Conservation (phyloP, 768 basidiomycete genomes). For the Mycena galericulata region DNA sequence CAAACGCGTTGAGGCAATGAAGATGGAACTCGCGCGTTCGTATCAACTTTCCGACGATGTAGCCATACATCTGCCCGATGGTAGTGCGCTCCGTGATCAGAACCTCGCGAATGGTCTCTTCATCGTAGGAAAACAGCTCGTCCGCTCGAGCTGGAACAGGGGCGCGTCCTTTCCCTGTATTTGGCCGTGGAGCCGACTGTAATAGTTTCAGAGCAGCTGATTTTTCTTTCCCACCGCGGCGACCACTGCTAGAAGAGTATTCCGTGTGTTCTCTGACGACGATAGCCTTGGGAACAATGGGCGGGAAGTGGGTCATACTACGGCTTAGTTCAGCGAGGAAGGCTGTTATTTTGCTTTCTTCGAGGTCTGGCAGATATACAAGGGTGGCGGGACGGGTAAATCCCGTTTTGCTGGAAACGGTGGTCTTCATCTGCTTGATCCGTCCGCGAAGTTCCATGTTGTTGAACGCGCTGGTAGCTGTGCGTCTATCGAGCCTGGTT, state of each 20-base stretch:
- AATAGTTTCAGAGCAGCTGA: conserved; percentile 58
- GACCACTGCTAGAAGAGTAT: conserved; percentile 55
- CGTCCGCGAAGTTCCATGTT: conserved; percentile 73
- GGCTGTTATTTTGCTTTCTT: conserved; percentile 62
- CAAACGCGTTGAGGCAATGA: conserved; percentile 61
- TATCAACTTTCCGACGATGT: conserved; percentile 72
- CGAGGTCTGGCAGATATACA: conserved; percentile 71
- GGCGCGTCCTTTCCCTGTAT: conserved; percentile 57
- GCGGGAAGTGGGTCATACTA: conserved; percentile 43
- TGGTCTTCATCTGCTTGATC: conserved; percentile 78
- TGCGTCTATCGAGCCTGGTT: conserved; percentile 79
- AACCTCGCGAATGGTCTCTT: conserved; percentile 66
- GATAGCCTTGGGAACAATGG: conserved; percentile 45
- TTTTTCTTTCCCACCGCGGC: conserved; percentile 37
- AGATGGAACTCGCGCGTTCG: conserved; percentile 77
- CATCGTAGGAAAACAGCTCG: conserved; percentile 67
- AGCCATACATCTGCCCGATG: conserved; percentile 81
- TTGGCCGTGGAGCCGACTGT: conserved; percentile 49
- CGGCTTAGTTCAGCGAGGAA: conserved; percentile 71
- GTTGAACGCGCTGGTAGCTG: conserved; percentile 69
- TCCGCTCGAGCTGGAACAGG: conserved; percentile 57
- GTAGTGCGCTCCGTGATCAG: conserved; percentile 79
- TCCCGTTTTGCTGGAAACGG: conserved; percentile 69
- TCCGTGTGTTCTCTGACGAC: conserved; percentile 67
- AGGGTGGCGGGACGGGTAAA: conserved; percentile 69